Evolutionary conservation across 106 monocot species (phyloP).

Genomic region (Hemerocallis citrina): DNA sequence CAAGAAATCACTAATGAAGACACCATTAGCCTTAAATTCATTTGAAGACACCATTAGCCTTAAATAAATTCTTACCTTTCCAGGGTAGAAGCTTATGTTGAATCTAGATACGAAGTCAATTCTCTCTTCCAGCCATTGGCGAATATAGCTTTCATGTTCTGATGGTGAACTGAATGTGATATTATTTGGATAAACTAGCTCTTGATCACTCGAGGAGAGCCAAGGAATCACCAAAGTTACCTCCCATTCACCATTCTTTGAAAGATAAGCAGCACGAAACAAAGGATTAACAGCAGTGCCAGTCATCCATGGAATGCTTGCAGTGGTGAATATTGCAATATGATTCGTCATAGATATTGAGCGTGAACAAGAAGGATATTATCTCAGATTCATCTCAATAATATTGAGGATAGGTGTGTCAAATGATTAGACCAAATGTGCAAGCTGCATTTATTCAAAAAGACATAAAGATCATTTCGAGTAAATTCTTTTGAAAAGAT

Average conservation of each 20-base stretch:
- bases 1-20: too few relatives aligned
- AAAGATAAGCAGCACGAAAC: slow-evolving; percentile 84
- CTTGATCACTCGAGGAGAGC: slow-evolving; percentile 73
- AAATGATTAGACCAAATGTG: too few relatives aligned
- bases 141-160: slow-evolving; percentile 68
- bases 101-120: slow-evolving; percentile 35
- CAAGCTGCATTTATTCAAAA: too few relatives aligned
- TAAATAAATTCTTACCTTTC: slow-evolving; percentile 61
- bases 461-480: too few relatives aligned
- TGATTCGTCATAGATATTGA: slow-evolving; percentile 32
- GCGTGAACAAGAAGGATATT: too few relatives aligned
- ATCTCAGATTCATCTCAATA: too few relatives aligned
- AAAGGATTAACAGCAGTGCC: slow-evolving; percentile 85
- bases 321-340: slow-evolving; percentile 87
- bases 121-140: slow-evolving; percentile 57
- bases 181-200: slow-evolving; percentile 68
- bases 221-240: slow-evolving; percentile 80
- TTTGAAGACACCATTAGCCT: too few relatives aligned
- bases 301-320: slow-evolving; percentile 96
- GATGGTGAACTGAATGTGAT: slow-evolving; percentile 48
- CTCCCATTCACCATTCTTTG: slow-evolving; percentile 38
- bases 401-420: too few relatives aligned
- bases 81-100: slow-evolving; percentile 65
- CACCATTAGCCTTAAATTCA: too few relatives aligned
- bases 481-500: too few relatives aligned